Base-by-base conservation (phyloP, 192 early-diverging fungal genomes). In the Umbelopsis ramanniana region DNA sequence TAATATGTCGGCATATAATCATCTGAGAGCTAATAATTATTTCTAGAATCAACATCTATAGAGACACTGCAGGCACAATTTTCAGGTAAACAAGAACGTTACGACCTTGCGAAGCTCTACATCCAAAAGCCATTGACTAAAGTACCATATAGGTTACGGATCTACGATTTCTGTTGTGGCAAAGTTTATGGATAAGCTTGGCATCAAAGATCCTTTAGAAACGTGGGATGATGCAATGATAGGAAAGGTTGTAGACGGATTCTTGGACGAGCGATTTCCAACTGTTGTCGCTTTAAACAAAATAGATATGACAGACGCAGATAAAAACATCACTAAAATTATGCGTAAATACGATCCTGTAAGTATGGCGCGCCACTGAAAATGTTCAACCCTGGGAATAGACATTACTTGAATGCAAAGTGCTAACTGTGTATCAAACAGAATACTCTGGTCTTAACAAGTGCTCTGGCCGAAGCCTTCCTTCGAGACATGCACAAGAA, bases 221-320 rank as follows among this genome's bases (percentile, higher is more conserved):
- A 82, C 78, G 9, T 94, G 92, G 93, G 82, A 81, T n/a, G 82
- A 87, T 23, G 86, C 84, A 19, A 86, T 84, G 10, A 46, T 93
- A 35, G 66, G 72, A 6, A 76, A 68, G 40, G 79, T 94, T 52
- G 91, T 95, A 5, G 74, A 82, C 35, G 84, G 73, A 22, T 95
- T 95, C 73, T 69, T 95, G 69, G 89, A 93, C 46, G 85, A 86
- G 68, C 86, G 93, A 11, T 95, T 95, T 70, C 94, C 94, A 12
- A 95, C 93, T 0, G 73, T 95, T 52, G 87, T 95, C 45, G 91
- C 93, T 4, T 80, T 95, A 37, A 95, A 95, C 83, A 95, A 95
- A 69, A 93, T 95, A 46, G 94, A 95, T 70, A 84, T 93, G 72
- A 87, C 94, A 1, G 94, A 94, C 50, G 81, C 91, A 1, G 93